Percentiles rank a stretch among this genome's conserved stretches.
Conservation (phyloP, 495 filamentous ascomycete species). For the Neurospora hispaniola region DNA sequence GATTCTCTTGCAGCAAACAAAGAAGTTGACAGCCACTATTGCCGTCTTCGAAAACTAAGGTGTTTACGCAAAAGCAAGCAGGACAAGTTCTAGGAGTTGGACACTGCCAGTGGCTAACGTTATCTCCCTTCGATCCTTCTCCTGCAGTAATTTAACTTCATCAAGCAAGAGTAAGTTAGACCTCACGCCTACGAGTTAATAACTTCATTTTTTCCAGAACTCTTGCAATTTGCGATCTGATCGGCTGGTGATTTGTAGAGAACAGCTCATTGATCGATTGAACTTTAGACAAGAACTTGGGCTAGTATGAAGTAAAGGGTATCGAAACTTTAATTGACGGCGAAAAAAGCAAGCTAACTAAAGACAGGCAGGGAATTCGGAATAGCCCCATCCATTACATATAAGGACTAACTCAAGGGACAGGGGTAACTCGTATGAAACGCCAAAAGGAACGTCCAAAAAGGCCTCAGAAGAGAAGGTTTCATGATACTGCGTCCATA, state of each 20-base stretch:
- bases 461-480: neutral
- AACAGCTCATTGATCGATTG: no score
- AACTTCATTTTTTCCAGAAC: no score
- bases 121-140: no score
- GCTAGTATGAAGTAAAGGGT: neutral
- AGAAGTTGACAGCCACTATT: neutral
- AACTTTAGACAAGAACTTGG: neutral
- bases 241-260: no score
- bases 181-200: no score
- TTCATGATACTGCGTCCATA: neutral
- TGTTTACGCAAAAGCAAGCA: no score
- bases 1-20: neutral
- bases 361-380: neutral
- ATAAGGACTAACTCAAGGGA: neutral
- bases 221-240: no score
- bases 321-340: neutral
- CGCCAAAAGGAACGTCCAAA: neutral
- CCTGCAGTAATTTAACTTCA: no score
- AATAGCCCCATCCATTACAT: neutral
- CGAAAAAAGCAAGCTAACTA: neutral
- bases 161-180: no score
- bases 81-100: neutral
- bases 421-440: neutral
- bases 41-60: neutral
- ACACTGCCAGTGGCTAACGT: no score